Evolutionary conservation across 495 filamentous ascomycete genomes (phyloP), one percentile per base, ranked within the genome.

Genomic region (Bacidia rubella): DNA sequence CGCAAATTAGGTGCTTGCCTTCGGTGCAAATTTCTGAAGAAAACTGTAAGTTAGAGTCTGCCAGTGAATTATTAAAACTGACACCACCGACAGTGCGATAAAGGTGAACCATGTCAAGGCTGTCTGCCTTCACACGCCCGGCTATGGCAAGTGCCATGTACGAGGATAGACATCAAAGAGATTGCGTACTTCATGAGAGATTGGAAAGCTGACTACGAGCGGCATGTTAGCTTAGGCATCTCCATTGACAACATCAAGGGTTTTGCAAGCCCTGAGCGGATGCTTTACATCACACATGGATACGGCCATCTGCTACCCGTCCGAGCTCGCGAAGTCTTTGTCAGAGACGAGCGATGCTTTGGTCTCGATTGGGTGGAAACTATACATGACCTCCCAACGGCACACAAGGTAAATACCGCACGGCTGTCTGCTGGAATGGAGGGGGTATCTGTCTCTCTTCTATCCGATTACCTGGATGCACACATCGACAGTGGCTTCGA

Each of bases 171-270:
- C 63, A 95, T 95, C 71, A 93, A 94, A 74, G 89, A 95, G 58
- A 92, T 95, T 62, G 86, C 78, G 26, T 94, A 89, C 62, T 95
- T 95, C 74, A 90, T 94, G 86, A 94, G 95, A 74, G 89, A 94
- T 66, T 95, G 87, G 88, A 90, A 85, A 69, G 88, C 86, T 15
- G 89, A 95, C 60, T 93, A 87, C 63, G 88, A 94, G 67, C 82
- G 88, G 49, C 89, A 95, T 63, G 77, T 90, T 51, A 82, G 74
- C 60, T 79, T 87, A 56, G 86, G 85, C 32, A 86, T 95, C 65
- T 89, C 87, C 2, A 82, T 93, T 32, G 87, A 81, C 62, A 94
- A 95, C 62, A 90, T 95, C 70, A 94, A 90, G 65, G 89, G 88
- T 50, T 93, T 90, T 62, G 83, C 86, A 21, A 77, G 81, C 44